Evolutionary conservation across 1,139 yeast species (phyloP).

Genomic region (Trichomonascaceae sp.): DNA sequence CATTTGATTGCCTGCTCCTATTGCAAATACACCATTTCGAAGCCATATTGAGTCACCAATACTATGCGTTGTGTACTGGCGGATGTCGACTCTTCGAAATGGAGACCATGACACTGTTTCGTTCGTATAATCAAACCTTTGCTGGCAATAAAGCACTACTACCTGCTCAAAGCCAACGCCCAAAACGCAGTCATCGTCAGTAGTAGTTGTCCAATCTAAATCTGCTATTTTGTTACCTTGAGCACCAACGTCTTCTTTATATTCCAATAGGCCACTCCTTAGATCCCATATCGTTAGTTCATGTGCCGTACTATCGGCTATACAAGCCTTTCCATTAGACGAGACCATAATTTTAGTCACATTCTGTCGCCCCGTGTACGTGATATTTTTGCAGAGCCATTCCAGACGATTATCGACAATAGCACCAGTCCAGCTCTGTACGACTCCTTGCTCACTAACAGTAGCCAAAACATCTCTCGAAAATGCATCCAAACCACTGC

Average conservation of each 20-base stretch:
- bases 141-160: constrained; percentile 60
- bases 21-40: constrained; percentile 66
- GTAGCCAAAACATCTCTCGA: constrained; percentile 53
- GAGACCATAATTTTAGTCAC: constrained; percentile 64
- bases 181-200: constrained; percentile 62
- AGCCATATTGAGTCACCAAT: constrained; percentile 92
- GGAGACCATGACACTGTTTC: constrained; percentile 70
- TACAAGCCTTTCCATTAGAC: constrained; percentile 66
- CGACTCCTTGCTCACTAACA: constrained; percentile 49
- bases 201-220: constrained; percentile 72
- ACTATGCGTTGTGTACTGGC: constrained; percentile 64
- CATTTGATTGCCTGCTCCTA: constrained; percentile 86
- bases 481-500: constrained; percentile 31
- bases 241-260: constrained; percentile 37
- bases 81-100: constrained; percentile 65
- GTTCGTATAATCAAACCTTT: constrained; percentile 84
- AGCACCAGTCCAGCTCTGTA: constrained; percentile 46
- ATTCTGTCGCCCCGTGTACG: constrained; percentile 51
- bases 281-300: constrained; percentile 73
- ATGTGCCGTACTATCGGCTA: constrained; percentile 49
- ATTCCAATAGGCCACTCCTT: constrained; percentile 61
- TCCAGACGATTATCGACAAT: constrained; percentile 14
- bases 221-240: constrained; percentile 42
- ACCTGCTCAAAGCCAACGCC: constrained; percentile 74
- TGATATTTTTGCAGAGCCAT: constrained; percentile 48